Evolutionary conservation across 129 eudicot genomes (phyloP).

Genomic region (Dittrichia graveolens): DNA sequence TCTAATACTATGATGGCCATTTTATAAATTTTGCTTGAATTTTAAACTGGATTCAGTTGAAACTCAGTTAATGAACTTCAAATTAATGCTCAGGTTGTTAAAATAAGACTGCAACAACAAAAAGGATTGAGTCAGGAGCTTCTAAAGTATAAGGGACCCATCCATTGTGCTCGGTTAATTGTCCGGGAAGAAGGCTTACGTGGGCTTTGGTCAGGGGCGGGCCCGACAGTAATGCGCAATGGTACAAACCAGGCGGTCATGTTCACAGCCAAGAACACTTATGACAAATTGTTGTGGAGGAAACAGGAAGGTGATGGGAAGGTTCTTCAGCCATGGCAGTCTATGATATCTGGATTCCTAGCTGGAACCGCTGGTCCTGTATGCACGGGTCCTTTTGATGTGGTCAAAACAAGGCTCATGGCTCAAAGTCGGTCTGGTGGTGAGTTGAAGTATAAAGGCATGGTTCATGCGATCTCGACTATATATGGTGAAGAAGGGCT

Average conservation of each 20-base stretch:
- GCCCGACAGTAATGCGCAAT: conserved; percentile 94
- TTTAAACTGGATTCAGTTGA: neutral
- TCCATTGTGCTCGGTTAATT: conserved; percentile 78
- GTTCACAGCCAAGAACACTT: conserved; percentile 88
- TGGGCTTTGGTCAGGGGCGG: conserved; percentile 95
- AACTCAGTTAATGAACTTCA: neutral
- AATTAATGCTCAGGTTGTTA: conserved; percentile 64
- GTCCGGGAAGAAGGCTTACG: conserved; percentile 82
- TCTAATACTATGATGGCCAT: neutral
- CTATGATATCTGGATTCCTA: conserved; percentile 89
- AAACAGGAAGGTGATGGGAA: conserved; percentile 84
- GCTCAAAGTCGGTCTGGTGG: conserved; percentile 73
- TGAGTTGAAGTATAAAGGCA: conserved; percentile 78
- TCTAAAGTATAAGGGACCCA: conserved; percentile 82
- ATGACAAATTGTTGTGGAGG: conserved; percentile 70
- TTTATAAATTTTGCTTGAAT: neutral
- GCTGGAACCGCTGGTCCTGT: conserved; percentile 88
- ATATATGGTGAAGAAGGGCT: conserved; percentile 82
- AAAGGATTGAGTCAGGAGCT: conserved; percentile 77
- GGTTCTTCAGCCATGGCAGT: conserved; percentile 86
- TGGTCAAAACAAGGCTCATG: conserved; percentile 93
- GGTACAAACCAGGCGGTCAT: conserved; percentile 96
- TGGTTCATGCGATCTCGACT: conserved; percentile 77
- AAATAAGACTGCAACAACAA: conserved; percentile 91
- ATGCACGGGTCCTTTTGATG: conserved; percentile 96